Conservation (phyloP, 1,139 yeast species). For the Magnusiomyces ingens region DNA sequence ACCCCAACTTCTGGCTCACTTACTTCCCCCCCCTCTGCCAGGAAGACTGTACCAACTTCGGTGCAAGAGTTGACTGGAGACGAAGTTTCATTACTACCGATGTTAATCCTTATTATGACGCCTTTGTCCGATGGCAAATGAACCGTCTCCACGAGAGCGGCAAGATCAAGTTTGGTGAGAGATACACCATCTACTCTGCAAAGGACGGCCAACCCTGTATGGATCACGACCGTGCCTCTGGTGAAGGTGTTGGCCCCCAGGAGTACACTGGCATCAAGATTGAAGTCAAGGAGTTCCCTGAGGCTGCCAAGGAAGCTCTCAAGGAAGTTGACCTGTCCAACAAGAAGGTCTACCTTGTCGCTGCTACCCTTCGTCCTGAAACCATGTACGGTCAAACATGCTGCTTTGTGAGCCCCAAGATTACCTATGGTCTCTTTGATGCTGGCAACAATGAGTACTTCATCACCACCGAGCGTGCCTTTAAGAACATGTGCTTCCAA, state of each 20-base stretch:
- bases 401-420: conserved; percentile 95
- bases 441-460: conserved; percentile 73
- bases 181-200: conserved; percentile 95
- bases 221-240: conserved; percentile 97
- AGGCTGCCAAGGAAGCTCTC: conserved; percentile 46
- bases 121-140: conserved; percentile 96
- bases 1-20: conserved; percentile 79
- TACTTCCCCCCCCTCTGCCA: conserved; percentile 89
- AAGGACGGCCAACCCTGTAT: conserved; percentile 99
- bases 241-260: conserved; percentile 96
- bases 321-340: conserved; percentile 41
- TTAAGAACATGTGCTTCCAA: conserved; percentile 95
- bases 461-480: conserved; percentile 93
- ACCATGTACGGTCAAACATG: conserved; percentile 99
- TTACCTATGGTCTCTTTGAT: conserved; percentile 83
- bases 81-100: conserved; percentile 94
- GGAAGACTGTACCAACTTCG: conserved; percentile 71
- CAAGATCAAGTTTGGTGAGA: conserved; percentile 94
- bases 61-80: conserved; percentile 98
- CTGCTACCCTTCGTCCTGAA: conserved; percentile 98
- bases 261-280: conserved; percentile 94
- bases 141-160: conserved; percentile 78
- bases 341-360: conserved; percentile 75
- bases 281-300: conserved; percentile 53
- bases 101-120: conserved; percentile 89